phyloP scores from a whole-genome alignment of 2,329 filamentous ascomycete genomes.

The Lasiodiplodia gonubiensis region DNA sequence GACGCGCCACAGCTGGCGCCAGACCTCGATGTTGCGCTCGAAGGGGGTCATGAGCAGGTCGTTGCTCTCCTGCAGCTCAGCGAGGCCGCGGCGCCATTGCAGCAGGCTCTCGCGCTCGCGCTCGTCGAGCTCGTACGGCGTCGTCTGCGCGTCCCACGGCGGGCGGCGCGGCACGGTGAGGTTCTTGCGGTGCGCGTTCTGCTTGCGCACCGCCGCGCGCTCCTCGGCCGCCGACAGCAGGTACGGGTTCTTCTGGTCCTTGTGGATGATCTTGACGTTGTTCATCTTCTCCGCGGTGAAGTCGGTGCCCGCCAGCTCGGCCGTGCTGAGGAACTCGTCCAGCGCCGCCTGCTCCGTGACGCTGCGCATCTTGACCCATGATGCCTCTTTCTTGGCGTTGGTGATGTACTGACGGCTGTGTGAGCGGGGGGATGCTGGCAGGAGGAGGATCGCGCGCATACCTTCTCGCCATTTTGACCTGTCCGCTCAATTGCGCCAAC shows the following conservation, averaged over 20 bases:
- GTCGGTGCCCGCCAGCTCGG: conserved; percentile 95
- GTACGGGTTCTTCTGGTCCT: conserved; percentile 94
- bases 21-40: conserved; percentile 95
- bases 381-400: conserved; percentile 86
- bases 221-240: conserved; percentile 86
- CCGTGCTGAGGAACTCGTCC: conserved; percentile 95
- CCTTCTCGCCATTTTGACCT: conserved; percentile 77
- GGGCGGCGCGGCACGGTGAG: conserved; percentile 91
- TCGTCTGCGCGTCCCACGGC: conserved; percentile 85
- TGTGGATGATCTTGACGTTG: conserved; percentile 98
- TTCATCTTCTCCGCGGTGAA: conserved; percentile 99
- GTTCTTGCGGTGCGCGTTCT: conserved; percentile 76
- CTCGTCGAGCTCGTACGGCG: conserved; percentile 77
- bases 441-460: conserved; percentile 39
- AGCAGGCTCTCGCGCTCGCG: conserved; percentile 81
- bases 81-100: conserved; percentile 86
- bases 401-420: conserved; percentile 73
- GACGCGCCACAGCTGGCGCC: conserved; percentile 96
- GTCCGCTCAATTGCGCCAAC: conserved; percentile 70
- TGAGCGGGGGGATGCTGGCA: conserved; percentile 31
- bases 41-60: conserved; percentile 98
- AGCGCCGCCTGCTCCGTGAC: conserved; percentile 96
- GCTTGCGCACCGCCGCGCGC: conserved; percentile 76
- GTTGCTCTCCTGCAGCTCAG: conserved; percentile 90
- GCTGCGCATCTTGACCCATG: conserved; percentile 99